Evolutionary conservation across 352 stramenopile genomes (phyloP).

Genomic region (Blastocystis sp.): DNA sequence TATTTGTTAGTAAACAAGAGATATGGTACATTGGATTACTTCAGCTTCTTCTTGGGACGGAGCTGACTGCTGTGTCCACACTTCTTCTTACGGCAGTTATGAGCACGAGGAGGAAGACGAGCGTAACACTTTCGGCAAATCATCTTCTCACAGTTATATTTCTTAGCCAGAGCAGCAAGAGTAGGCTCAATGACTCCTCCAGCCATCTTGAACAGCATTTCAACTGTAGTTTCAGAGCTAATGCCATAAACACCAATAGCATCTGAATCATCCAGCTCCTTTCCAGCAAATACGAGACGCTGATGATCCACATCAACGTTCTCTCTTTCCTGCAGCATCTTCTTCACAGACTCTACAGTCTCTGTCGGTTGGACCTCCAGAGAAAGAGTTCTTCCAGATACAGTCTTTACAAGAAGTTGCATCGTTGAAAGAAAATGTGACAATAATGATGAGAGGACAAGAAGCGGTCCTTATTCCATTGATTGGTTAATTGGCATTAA

Average conservation of each 20-base stretch:
- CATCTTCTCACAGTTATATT: slow-evolving; percentile 98
- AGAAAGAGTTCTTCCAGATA: slow-evolving; percentile 58
- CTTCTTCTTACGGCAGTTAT: slow-evolving; percentile 99
- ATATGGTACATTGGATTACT: slow-evolving; percentile 76
- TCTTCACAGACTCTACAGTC: slow-evolving; percentile 40
- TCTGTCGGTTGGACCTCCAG: slow-evolving; percentile 31
- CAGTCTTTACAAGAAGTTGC: slow-evolving; percentile 41
- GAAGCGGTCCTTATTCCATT: neutral
- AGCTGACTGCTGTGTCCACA: slow-evolving; percentile 98
- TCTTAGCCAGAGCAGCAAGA: slow-evolving; percentile 91
- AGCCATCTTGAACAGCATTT: slow-evolving; percentile 57
- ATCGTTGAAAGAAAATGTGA: neutral
- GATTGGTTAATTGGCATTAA: neutral
- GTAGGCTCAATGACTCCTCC: slow-evolving; percentile 82
- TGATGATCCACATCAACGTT: slow-evolving; percentile 64
- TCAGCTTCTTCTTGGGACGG: slow-evolving; percentile 99
- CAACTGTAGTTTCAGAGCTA: slow-evolving; percentile 66
- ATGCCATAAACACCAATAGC: slow-evolving; percentile 67
- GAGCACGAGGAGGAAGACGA: slow-evolving; percentile 92
- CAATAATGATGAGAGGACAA: neutral
- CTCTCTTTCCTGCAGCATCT: slow-evolving; percentile 54
- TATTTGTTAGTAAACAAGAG: slow-evolving; percentile 15
- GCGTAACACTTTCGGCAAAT: slow-evolving; percentile 99
- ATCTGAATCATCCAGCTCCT: slow-evolving; percentile 66
- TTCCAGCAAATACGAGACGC: slow-evolving; percentile 67